These are phyloP conservation scores for Myxozyma sirexii DNA, from an alignment of 805 yeast genomes.

Conservation along the genomic window DNA sequence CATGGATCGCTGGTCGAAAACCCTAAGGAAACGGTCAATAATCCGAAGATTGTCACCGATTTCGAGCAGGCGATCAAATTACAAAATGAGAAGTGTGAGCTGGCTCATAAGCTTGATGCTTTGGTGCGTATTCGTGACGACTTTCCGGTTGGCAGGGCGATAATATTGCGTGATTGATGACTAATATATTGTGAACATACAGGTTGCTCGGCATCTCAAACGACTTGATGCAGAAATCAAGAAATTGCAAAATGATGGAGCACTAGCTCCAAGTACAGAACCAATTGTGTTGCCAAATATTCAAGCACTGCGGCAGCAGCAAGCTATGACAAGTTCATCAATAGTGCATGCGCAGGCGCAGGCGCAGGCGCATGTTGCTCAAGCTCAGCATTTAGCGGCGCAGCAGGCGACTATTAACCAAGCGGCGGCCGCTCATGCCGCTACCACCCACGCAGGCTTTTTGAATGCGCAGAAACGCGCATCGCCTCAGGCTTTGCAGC, in stretches of 20 bases:
- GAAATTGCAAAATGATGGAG: slow-evolving; percentile 77
- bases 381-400: slow-evolving; percentile 6
- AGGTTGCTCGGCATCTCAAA: slow-evolving; percentile 69
- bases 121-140: slow-evolving; percentile 36
- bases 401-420: slow-evolving; percentile 14
- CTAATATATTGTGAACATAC: slow-evolving; percentile 2
- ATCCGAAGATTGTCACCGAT: slow-evolving; percentile 68
- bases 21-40: slow-evolving; percentile 74
- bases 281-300: slow-evolving; percentile 17
- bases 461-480: slow-evolving; percentile 8
- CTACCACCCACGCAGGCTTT: slow-evolving; percentile 5
- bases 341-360: slow-evolving; percentile 12
- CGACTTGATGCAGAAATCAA: slow-evolving; percentile 75
- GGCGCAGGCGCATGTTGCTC: slow-evolving; percentile 13
- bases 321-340: background rate
- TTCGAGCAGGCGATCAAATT: slow-evolving; percentile 59
- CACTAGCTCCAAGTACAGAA: slow-evolving; percentile 52
- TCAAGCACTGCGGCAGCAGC: slow-evolving; percentile 12
- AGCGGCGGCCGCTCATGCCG: slow-evolving; percentile 7
- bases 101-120: slow-evolving; percentile 77
- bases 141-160: background rate
- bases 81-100: slow-evolving; percentile 75
- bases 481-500: slow-evolving; percentile 6
- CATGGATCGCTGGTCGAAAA: slow-evolving; percentile 79
- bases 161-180: background rate